Base-by-base conservation (phyloP, 345 rosid species). In the Brassica cretica region DNA sequence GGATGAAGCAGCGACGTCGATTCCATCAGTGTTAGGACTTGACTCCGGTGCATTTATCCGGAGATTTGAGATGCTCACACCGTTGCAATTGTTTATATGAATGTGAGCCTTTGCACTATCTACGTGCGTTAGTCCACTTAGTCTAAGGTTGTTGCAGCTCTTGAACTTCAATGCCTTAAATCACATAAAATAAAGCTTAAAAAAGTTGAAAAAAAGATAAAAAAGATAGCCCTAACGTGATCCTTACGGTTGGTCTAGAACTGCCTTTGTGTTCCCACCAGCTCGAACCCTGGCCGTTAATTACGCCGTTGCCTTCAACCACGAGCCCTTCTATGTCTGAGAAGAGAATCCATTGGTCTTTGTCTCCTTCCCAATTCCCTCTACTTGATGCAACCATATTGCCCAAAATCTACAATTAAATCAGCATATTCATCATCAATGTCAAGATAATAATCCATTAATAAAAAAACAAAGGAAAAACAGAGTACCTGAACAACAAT, bases 11-110 rank as follows among this genome's bases (percentile, higher is more conserved):
- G 82, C 76, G 10, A 82, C 12, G 6, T 84, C 83, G 55, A 82
- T 84, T 4, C 85, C 83, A 11, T 82, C 87, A 8, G 87, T 84
- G 70, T 84, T 84, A 4, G 87, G 87, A 71, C 87, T 84, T 53
- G 71, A 56, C 18, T 55, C 70, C 0, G 87, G 87, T 10, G 87
- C 84, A 60, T 44, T 82, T 64, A 84, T 73, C 5, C 76, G 68
- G 33, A 84, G 81, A 5, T 16, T 70, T 24, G 81, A 65, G 64
- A 84, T 66, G n/a, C 65, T 70, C 32, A 62, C 87, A 41, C 39
- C 77, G 59, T 84, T 73, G 70, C 85, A 76, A 1, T 11, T 24
- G 16, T 74, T 58, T 61, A 84, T 63, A 5, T 80, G 72, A 58
- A 84, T 79, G 64, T 84, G 87, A 75, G 80, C 82, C 72, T 68